A percentile compares a stretch with the other conserved stretches of the same genome.
Conservation (phyloP, 148 eudicot genomes). For the Fagopyrum esculentum region DNA sequence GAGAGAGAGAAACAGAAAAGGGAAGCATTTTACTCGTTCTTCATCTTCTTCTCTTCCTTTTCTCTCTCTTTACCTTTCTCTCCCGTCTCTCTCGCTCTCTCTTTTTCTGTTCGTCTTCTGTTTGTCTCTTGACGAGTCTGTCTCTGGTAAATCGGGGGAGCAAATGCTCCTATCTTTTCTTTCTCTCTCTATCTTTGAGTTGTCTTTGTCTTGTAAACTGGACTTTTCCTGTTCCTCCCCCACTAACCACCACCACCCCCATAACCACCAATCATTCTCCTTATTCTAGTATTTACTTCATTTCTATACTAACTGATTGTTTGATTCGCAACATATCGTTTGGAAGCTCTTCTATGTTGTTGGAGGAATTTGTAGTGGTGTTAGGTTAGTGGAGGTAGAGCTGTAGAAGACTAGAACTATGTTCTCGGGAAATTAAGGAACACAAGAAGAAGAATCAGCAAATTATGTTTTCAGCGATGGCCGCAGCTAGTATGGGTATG, state of each 20-base stretch:
- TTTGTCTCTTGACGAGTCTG: constrained; percentile 10
- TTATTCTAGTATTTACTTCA: neutral
- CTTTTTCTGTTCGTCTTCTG: constrained; percentile 11
- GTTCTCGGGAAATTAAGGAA: neutral
- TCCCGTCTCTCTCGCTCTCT: neutral
- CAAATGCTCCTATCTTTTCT: neutral
- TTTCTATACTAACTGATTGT: neutral
- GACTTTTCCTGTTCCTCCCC: neutral
- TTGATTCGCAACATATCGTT: neutral
- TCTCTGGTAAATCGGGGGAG: constrained; percentile 8
- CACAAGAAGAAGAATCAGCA: neutral
- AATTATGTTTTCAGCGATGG: constrained; percentile 6
- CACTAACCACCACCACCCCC: neutral
- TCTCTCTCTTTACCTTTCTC: neutral
- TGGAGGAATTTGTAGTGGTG: constrained; percentile 3
- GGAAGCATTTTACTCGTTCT: constrained; percentile 8
- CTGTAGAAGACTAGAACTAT: neutral
- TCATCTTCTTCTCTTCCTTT: neutral
- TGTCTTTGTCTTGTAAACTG: constrained; percentile 5
- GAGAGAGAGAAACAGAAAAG: neutral
- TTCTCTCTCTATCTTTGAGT: constrained; percentile 2
- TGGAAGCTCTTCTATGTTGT: neutral
- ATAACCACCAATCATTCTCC: neutral
- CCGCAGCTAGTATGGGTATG: constrained; percentile 1
- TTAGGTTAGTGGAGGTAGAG: neutral